Percentiles rank a stretch among this genome's conserved stretches.
These are phyloP conservation scores for Xylariaceae sp. DNA, from an alignment of 2,329 filamentous ascomycete species.

Conservation along the genomic window DNA sequence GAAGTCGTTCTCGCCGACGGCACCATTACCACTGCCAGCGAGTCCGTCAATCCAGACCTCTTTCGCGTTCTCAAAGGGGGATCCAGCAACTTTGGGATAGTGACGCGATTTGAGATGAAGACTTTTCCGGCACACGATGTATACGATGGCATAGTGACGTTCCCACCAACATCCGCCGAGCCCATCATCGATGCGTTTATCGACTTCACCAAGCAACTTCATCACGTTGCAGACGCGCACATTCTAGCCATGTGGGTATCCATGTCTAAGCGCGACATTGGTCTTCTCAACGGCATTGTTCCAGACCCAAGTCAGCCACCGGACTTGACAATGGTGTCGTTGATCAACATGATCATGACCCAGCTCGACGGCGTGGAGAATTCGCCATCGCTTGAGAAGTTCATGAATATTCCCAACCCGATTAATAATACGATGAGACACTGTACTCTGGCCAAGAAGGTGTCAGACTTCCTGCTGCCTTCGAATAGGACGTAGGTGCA, in stretches of 20 bases:
- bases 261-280: conserved; percentile 18
- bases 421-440: no score
- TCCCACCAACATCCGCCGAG: conserved; percentile 15
- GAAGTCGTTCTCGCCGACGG: conserved; percentile 16
- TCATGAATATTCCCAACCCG: no score
- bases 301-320: no score
- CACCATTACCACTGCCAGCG: conserved; percentile 38
- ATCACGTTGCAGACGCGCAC: conserved; percentile 19
- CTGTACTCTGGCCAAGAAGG: no score
- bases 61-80: conserved; percentile 46
- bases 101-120: conserved; percentile 34
- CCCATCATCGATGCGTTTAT: conserved; percentile 20
- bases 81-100: conserved; percentile 43
- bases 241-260: conserved; percentile 10
- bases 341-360: conserved; percentile 14
- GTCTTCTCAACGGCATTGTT: no score
- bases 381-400: conserved; percentile 16
- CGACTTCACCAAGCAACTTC: conserved; percentile 18
- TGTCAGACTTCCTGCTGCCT: no score
- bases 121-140: conserved; percentile 25
- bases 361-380: conserved; percentile 15
- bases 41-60: conserved; percentile 36
- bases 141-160: conserved; percentile 17
- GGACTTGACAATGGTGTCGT: background rate
- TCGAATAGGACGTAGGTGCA: no score